Conservation (phyloP, 2,329 filamentous ascomycete genomes). For the Byssothecium circinans region DNA sequence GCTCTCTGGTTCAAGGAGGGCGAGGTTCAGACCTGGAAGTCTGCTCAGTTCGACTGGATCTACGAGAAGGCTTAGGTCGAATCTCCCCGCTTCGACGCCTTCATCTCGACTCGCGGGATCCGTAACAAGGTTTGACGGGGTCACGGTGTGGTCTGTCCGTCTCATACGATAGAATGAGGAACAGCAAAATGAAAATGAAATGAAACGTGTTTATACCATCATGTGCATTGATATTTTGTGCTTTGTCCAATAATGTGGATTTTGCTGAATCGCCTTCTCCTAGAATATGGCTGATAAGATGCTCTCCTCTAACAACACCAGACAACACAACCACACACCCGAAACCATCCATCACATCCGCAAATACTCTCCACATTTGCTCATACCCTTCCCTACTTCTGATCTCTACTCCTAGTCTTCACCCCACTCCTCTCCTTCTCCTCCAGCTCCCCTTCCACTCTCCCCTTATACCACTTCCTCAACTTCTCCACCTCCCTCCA, state of each 20-base stretch:
- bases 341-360: no score
- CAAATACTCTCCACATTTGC: neutral
- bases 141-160: neutral
- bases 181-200: neutral
- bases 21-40: slow-evolving; percentile 85
- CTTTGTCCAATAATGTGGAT: neutral
- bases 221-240: no score
- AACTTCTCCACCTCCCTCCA: slow-evolving; percentile 45
- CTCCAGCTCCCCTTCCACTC: slow-evolving; percentile 19
- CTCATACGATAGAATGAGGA: neutral
- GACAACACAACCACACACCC: no score
- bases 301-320: no score
- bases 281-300: no score
- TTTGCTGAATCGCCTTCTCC: neutral
- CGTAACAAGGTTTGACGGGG: neutral
- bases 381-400: slow-evolving; percentile 3
- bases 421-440: slow-evolving; percentile 14
- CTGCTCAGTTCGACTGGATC: slow-evolving; percentile 85
- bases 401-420: slow-evolving; percentile 19
- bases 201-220: neutral
- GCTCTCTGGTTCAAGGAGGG: slow-evolving; percentile 94
- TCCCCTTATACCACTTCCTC: slow-evolving; percentile 43
- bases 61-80: slow-evolving; percentile 75
- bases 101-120: neutral
- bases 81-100: no score